Percentiles rank a stretch among this genome's conserved stretches.
Evolutionary conservation across 1,139 yeast species (phyloP).

Genomic region (Yamadazyma buinensis): DNA sequence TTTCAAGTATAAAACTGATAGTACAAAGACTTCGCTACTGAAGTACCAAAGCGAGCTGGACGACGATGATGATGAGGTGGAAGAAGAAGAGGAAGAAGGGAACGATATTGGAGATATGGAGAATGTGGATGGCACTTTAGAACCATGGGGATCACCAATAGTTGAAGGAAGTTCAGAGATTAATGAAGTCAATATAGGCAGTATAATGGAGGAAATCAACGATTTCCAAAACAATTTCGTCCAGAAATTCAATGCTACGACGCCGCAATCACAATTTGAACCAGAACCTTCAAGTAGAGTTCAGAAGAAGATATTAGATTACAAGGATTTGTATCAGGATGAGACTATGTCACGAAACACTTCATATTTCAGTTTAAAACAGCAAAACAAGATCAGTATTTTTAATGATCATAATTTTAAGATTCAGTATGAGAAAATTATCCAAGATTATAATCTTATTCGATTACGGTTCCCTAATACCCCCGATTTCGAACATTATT

Average conservation of each 20-base stretch:
- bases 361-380: conserved; percentile 11
- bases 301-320: conserved; percentile 35
- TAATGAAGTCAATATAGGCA: conserved; percentile 13
- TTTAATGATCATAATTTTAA: conserved; percentile 21
- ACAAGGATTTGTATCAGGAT: conserved; percentile 26
- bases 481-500: conserved; percentile 9
- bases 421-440: conserved; percentile 37
- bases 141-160: conserved; percentile 9
- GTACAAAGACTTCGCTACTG: conserved; percentile 6
- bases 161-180: conserved; percentile 2
- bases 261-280: conserved; percentile 5
- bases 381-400: conserved; percentile 2
- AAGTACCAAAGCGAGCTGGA: conserved; percentile 28
- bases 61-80: conserved; percentile 25
- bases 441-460: conserved; percentile 36
- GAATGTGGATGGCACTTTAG: conserved; percentile 1
- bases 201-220: conserved; percentile 28
- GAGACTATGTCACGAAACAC: conserved; percentile 10
- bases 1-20: conserved; percentile 1
- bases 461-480: conserved; percentile 29
- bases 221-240: conserved; percentile 32
- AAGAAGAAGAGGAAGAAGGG: conserved; percentile 8
- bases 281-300: conserved; percentile 20
- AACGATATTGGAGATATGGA: not conserved
- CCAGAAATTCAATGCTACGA: conserved; percentile 17